These are phyloP conservation scores for Petunia axillaris DNA, from an alignment of 257 asterid species.

Conservation along the genomic window DNA sequence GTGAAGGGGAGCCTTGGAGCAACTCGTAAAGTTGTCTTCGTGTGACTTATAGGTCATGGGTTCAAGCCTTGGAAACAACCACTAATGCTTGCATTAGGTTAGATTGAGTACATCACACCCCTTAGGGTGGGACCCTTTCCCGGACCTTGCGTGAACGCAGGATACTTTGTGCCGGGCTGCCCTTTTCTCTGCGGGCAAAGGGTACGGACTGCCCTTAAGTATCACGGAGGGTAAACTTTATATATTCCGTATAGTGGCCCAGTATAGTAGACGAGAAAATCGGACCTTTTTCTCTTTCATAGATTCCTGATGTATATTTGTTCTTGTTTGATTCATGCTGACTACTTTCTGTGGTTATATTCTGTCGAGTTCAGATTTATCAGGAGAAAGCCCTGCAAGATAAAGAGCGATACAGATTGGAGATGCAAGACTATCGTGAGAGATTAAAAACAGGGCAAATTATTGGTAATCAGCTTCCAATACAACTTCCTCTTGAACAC, in stretches of 20 bases:
- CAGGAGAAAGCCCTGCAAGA: constrained; percentile 75
- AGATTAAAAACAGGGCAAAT: constrained; percentile 48
- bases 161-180: too few relatives aligned
- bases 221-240: not conserved
- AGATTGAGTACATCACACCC: too few relatives aligned
- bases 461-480: constrained; percentile 20
- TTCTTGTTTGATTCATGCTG: constrained; percentile 22
- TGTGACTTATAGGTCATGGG: too few relatives aligned
- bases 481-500: constrained; percentile 36
- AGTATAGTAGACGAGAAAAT: too few relatives aligned
- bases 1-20: too few relatives aligned
- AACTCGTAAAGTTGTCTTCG: too few relatives aligned
- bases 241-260: not conserved
- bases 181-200: too few relatives aligned
- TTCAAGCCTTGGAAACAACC: too few relatives aligned
- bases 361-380: constrained; percentile 52
- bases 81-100: too few relatives aligned
- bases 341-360: not conserved
- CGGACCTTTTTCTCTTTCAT: not conserved
- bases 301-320: not conserved
- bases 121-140: too few relatives aligned
- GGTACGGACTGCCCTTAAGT: not conserved
- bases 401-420: constrained; percentile 76
- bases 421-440: constrained; percentile 69
- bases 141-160: too few relatives aligned